Conservation (phyloP, 1,284 basidiomycete species). For the Pisolithus thermaeus region DNA sequence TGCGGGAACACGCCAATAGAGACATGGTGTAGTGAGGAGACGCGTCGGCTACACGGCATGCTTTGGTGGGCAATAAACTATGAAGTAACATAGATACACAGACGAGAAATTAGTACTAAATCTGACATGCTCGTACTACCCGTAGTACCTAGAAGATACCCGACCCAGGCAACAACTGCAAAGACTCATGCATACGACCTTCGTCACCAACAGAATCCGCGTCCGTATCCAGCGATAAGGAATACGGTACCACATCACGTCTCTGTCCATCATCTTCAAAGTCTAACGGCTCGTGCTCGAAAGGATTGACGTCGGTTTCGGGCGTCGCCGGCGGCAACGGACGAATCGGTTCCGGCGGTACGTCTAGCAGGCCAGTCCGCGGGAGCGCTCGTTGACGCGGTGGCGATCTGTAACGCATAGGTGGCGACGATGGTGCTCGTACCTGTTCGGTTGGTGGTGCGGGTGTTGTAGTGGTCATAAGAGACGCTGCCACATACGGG, state of each 20-base stretch:
- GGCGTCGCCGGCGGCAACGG: constrained; percentile 14
- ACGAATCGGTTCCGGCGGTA: constrained; percentile 11
- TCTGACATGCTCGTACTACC: constrained; percentile 1
- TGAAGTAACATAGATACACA: too few species aligned
- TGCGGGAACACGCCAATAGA: constrained; percentile 10
- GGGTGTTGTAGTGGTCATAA: neutral
- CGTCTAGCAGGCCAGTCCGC: constrained; percentile 9
- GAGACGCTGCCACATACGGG: too few species aligned
- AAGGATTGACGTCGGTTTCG: constrained; percentile 32
- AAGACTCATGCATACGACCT: constrained; percentile 33
- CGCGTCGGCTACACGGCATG: too few species aligned
- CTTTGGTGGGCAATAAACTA: too few species aligned
- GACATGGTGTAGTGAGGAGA: constrained; percentile 14
- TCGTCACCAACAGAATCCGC: constrained; percentile 14
- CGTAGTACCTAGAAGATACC: constrained; percentile 42
- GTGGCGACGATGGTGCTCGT: neutral
- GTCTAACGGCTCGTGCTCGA: constrained; percentile 32
- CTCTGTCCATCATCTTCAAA: constrained; percentile 8
- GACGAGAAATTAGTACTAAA: neutral
- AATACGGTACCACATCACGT: constrained; percentile 22
- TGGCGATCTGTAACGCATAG: constrained; percentile 3
- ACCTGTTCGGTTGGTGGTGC: neutral
- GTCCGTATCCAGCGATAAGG: constrained; percentile 21
- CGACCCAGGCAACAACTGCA: constrained; percentile 50
- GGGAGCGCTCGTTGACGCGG: constrained; percentile 11